Percentiles rank a stretch among this genome's conserved stretches.
phyloP scores from a whole-genome alignment of 306 rosid species.

The Quercus wislizeni region DNA sequence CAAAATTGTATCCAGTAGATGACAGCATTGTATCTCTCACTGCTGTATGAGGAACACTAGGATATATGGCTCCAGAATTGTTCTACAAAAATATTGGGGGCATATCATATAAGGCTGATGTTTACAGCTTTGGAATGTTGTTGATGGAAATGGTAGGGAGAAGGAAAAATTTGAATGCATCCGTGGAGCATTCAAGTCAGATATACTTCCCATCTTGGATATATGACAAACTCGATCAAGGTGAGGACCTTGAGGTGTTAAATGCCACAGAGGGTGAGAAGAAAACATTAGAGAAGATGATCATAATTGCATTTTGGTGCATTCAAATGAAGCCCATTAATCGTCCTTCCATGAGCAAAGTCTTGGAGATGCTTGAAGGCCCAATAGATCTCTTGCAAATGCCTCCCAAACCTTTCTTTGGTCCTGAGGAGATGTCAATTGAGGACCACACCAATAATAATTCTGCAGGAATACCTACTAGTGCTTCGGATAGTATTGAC shows the following conservation, averaged over 20 bases:
- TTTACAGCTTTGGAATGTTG: neutral
- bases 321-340: constrained; percentile 6
- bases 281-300: constrained; percentile 5
- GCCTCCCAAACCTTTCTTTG: constrained; percentile 13
- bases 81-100: neutral
- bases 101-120: neutral
- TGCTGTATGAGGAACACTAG: neutral
- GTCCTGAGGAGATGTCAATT: no score
- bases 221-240: neutral
- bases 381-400: neutral
- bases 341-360: constrained; percentile 20
- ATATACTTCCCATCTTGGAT: neutral
- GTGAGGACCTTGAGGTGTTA: neutral
- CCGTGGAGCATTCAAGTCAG: neutral
- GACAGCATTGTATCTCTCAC: neutral
- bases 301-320: constrained; percentile 24
- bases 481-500: no score
- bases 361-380: constrained; percentile 10
- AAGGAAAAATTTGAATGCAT: neutral
- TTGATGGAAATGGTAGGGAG: neutral
- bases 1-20: neutral
- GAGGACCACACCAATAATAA: no score
- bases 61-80: neutral
- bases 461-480: no score
- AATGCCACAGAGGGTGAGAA: neutral